Conservation (phyloP, 2,329 filamentous ascomycete species). For the Pseudogymnoascus sp. region DNA sequence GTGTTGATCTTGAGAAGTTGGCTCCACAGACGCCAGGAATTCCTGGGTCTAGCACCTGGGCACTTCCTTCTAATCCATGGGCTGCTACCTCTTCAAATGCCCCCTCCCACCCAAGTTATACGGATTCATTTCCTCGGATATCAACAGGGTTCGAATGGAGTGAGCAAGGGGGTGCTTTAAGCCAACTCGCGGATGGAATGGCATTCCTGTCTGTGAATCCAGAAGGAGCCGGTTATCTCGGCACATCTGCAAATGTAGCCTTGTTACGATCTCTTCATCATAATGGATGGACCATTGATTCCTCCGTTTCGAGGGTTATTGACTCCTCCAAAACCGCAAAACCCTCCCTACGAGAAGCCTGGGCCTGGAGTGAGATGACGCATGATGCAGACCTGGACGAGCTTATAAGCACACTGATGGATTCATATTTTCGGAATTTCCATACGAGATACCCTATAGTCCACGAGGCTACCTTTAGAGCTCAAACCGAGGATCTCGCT, state of each 20-base stretch:
- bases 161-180: conserved; percentile 22
- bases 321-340: conserved; percentile 21
- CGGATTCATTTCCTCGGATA: conserved; percentile 22
- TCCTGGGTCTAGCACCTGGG: not conserved
- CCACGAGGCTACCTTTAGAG: conserved; percentile 38
- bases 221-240: conserved; percentile 30
- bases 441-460: conserved; percentile 39
- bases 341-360: conserved; percentile 14
- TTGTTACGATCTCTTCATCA: conserved; percentile 25
- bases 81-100: not conserved
- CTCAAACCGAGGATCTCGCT: conserved; percentile 29
- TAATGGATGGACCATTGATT: conserved; percentile 21
- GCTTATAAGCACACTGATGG: conserved; percentile 19
- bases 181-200: conserved; percentile 30
- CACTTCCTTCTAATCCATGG: not conserved
- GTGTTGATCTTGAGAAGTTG: conserved; percentile 29
- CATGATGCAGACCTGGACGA: not conserved
- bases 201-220: conserved; percentile 31
- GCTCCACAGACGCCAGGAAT: not conserved
- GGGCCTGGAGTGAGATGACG: conserved; percentile 2
- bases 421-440: conserved; percentile 38
- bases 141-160: conserved; percentile 30
- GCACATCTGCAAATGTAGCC: conserved; percentile 27
- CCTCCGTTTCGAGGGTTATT: conserved; percentile 17
- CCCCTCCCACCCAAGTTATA: not conserved